phyloP scores from a whole-genome alignment of 2,329 filamentous ascomycete genomes.

The Amylocarpus encephaloides region DNA sequence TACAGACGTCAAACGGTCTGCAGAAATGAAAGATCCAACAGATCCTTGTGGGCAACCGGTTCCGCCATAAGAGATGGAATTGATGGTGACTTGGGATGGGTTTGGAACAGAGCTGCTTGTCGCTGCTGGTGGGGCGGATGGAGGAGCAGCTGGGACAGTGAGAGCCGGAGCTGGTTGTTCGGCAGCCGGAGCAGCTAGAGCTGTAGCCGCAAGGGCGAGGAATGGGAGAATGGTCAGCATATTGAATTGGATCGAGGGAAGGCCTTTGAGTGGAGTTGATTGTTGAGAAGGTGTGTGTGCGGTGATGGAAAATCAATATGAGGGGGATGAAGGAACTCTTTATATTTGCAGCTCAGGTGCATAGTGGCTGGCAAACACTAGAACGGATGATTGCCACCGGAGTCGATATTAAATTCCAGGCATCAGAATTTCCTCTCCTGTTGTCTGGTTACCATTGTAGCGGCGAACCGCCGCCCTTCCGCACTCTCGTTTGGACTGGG shows the following conservation, averaged over 20 bases:
- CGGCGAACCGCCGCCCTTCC: conserved; percentile 11
- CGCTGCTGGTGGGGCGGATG: conserved; percentile 6
- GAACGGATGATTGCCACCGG: conserved; percentile 15
- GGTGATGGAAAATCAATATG: conserved; percentile 6
- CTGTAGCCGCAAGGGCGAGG: conserved; percentile 18
- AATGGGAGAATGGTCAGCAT: conserved; percentile 20
- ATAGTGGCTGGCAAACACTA: neutral
- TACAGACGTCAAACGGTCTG: conserved; percentile 36
- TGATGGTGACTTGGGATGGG: conserved; percentile 35
- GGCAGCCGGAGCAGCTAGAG: conserved; percentile 19
- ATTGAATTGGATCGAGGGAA: conserved; percentile 7
- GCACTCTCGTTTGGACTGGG: conserved; percentile 5
- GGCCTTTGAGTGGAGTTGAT: conserved; percentile 1
- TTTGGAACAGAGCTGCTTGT: conserved; percentile 25
- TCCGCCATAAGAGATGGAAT: conserved; percentile 40
- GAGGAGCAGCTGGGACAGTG: conserved; percentile 5
- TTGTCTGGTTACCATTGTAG: conserved; percentile 9
- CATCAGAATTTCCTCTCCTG: conserved; percentile 9
- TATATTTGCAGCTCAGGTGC: conserved; percentile 15
- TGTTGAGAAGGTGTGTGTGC: conserved; percentile 7
- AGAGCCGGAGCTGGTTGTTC: conserved; percentile 18
- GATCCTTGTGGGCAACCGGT: conserved; percentile 41
- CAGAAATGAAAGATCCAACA: conserved; percentile 37
- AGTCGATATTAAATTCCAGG: conserved; percentile 14
- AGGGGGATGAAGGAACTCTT: conserved; percentile 7